Evolutionary conservation across 176 grass and related monocot species (phyloP).

Genomic region (Oryza longistaminata): DNA sequence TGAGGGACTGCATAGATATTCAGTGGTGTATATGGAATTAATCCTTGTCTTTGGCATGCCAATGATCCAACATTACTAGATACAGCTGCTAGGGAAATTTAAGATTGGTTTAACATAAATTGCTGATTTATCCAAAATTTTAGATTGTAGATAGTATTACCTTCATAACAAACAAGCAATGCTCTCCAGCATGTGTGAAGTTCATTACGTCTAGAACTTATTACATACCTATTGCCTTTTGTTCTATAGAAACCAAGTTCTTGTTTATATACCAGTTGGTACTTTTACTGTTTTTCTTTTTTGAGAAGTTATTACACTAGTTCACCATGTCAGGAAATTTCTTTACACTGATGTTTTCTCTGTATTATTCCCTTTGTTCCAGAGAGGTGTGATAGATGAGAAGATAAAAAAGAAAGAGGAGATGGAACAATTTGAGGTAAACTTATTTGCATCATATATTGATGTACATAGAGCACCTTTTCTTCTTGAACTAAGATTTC

Average conservation of each 20-base stretch:
- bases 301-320: not conserved
- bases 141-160: not conserved
- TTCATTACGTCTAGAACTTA: not conserved
- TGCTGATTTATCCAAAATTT: not conserved
- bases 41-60: not conserved
- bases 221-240: not conserved
- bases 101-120: not conserved
- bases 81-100: constrained; percentile 3
- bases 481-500: not conserved
- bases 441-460: constrained; percentile 19
- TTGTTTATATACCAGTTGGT: not conserved
- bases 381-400: constrained; percentile 84
- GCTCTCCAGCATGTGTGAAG: not conserved
- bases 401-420: constrained; percentile 96
- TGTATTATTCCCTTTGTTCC: constrained; percentile 24
- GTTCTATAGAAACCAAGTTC: not conserved
- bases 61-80: not conserved
- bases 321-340: not conserved
- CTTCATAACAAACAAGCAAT: not conserved
- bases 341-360: constrained; percentile 16
- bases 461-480: not conserved
- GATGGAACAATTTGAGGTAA: constrained; percentile 89
- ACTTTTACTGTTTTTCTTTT: not conserved
- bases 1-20: not conserved
- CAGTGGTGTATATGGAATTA: not conserved